Evolutionary conservation across 805 yeast species (phyloP), one percentile per base, ranked within the genome.

Genomic region (Wickerhamomyces hampshirensis): DNA sequence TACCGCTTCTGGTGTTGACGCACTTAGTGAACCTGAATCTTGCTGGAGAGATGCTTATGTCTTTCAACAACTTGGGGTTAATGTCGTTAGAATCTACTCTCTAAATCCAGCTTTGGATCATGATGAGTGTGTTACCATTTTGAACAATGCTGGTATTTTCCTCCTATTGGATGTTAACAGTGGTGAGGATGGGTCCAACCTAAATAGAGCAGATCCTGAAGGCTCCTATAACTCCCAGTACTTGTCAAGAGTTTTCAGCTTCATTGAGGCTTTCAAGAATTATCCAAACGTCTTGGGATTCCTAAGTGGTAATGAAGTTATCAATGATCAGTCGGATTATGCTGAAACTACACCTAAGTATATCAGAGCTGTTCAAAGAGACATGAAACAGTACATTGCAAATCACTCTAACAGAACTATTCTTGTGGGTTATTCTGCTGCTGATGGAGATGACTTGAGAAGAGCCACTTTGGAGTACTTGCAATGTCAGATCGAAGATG

Each of bases 361-460:
- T 55, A 75, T 88, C 41, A 81, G 95, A 61, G 96, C 96, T 10
- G 81, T 87, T 24, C 91, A 86, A 58, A 84, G 98, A 58, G 98
- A 89, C 59, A 78, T 87, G 77, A 89, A 86, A 63, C 76, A 75
- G 48, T 89, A 84, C 65, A 81, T 89, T 44, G 63, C 73, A 19
- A 65, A 73, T 38, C 77, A 82, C 49, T 68, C 80, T 13, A 73
- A 83, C 55, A 76, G 97, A 59, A 62, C 77, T 7, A 81, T 89
- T 40, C 96, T 96, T 5, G 95, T 88, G n/a, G 97, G 97, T 23
- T 89, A 89, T 62, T 83, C 96, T 7, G 96, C 97, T 32, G 96
- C 96, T 13, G 95, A 85, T 51, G 88, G 79, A 43, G 67, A 64
- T 36, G 72, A 71, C 30, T 72, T 84, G 53, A 75, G 95, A 51